These are phyloP conservation scores for Mycena capillaripes DNA, from an alignment of 768 basidiomycete genomes.

Conservation along the genomic window DNA sequence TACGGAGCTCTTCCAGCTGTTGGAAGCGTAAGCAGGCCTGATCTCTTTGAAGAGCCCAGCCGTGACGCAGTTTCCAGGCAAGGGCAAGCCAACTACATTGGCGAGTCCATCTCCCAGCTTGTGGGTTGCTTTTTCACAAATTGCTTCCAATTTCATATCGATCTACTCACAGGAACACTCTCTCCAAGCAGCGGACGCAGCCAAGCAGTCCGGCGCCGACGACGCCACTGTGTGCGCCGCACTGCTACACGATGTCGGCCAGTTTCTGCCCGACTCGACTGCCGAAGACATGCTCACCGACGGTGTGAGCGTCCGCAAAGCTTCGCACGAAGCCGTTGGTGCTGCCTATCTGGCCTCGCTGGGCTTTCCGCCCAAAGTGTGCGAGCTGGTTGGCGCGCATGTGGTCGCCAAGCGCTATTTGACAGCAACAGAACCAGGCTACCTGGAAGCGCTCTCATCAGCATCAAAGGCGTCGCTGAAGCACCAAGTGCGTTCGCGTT, in stretches of 20 bases:
- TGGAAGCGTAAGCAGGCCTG: neutral
- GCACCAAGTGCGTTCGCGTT: neutral
- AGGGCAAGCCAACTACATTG: neutral
- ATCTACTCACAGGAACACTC: neutral
- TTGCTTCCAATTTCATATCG: neutral
- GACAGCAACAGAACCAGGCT: neutral
- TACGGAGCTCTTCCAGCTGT: neutral
- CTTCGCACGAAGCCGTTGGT: neutral
- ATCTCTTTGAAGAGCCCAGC: neutral
- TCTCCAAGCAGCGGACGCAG: neutral
- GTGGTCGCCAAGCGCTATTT: neutral
- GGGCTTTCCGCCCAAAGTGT: neutral
- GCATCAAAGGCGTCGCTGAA: neutral
- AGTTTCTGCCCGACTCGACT: neutral
- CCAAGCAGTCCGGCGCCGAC: neutral
- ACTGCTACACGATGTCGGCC: neutral
- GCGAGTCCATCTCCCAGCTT: neutral
- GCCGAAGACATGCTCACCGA: neutral
- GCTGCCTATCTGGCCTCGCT: neutral
- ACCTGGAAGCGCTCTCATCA: neutral
- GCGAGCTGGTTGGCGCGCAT: constrained; percentile 4
- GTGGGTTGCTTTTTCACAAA: neutral
- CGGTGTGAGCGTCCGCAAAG: neutral
- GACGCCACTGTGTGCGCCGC: constrained; percentile 1
- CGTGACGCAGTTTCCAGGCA: neutral